Conservation (phyloP, 2,329 filamentous ascomycete genomes). For the Ascochyta rabiei region DNA sequence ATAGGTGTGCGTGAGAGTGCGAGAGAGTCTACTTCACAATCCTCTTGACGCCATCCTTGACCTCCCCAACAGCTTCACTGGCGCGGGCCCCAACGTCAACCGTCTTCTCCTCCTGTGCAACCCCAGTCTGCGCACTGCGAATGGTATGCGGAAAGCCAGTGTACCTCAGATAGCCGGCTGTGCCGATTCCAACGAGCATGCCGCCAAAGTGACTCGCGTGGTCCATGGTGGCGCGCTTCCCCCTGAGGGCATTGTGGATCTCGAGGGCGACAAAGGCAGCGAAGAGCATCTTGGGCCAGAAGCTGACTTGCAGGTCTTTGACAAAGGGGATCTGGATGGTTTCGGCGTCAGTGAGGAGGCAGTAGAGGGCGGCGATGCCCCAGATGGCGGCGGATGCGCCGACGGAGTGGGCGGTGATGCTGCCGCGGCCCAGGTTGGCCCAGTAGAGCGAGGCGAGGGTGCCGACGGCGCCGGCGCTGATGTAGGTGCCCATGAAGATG, state of each 20-base stretch:
- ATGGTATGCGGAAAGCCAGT: slow-evolving; percentile 32
- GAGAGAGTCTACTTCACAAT: slow-evolving; percentile 9
- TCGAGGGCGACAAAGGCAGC: slow-evolving; percentile 35
- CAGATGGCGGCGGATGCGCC: slow-evolving; percentile 45
- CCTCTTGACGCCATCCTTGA: slow-evolving; percentile 47
- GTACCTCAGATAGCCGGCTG: slow-evolving; percentile 36
- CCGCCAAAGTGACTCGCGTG: slow-evolving; percentile 48
- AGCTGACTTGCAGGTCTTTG: slow-evolving; percentile 32
- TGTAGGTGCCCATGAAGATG: slow-evolving; percentile 44
- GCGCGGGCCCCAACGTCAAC: slow-evolving; percentile 33
- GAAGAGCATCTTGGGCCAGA: slow-evolving; percentile 42
- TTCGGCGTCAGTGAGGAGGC: slow-evolving; percentile 41
- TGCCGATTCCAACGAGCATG: slow-evolving; percentile 31
- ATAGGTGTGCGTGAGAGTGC: too few relatives aligned
- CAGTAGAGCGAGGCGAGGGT: slow-evolving; percentile 40
- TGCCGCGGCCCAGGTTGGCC: slow-evolving; percentile 40
- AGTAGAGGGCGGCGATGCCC: slow-evolving; percentile 40
- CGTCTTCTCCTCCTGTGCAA: slow-evolving; percentile 23
- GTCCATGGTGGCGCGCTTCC: slow-evolving; percentile 29
- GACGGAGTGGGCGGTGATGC: slow-evolving; percentile 36
- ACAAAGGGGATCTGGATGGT: slow-evolving; percentile 39
- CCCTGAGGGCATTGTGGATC: slow-evolving; percentile 22
- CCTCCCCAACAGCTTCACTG: slow-evolving; percentile 36
- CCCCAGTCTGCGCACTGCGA: slow-evolving; percentile 20
- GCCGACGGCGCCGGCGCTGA: slow-evolving; percentile 43